phyloP scores from a whole-genome alignment of 495 filamentous ascomycete genomes.

The Cercophora sp. region DNA sequence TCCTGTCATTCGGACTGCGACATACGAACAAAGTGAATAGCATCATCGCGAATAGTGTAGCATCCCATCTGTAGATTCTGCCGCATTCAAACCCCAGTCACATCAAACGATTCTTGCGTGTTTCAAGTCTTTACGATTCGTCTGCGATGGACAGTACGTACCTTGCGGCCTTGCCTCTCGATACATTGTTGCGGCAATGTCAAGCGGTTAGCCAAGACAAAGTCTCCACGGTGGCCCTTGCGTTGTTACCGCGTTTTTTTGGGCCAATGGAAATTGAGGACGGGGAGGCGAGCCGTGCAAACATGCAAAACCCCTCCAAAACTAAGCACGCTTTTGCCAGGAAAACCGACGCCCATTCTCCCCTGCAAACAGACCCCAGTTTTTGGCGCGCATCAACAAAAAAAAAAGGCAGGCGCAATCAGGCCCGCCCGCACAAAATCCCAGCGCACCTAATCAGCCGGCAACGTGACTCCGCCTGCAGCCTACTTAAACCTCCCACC shows the following conservation, averaged over 20 bases:
- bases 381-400: conserved; percentile 27
- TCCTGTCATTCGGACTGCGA: no score
- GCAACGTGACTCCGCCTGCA: conserved; percentile 25
- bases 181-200: conserved; percentile 7
- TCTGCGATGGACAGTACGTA: not conserved
- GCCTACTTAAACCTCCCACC: conserved; percentile 45
- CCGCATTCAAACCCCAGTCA: no score
- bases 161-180: no score
- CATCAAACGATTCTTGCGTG: no score
- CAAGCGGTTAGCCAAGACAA: conserved; percentile 9
- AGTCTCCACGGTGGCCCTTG: conserved; percentile 1
- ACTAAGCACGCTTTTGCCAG: conserved; percentile 24
- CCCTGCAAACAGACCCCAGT: conserved; percentile 34
- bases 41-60: no score
- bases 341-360: conserved; percentile 25
- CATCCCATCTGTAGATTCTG: no score
- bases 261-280: conserved; percentile 30
- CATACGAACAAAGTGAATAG: no score
- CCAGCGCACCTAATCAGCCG: conserved; percentile 43
- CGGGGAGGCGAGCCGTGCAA: conserved; percentile 11
- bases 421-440: conserved; percentile 16
- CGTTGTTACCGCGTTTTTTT: conserved; percentile 15
- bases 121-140: no score
- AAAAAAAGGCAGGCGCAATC: conserved; percentile 30
- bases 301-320: conserved; percentile 26